Evolutionary conservation across 345 rosid species (phyloP), one percentile per base, ranked within the genome.

Genomic region (Ailanthus altissimus): DNA sequence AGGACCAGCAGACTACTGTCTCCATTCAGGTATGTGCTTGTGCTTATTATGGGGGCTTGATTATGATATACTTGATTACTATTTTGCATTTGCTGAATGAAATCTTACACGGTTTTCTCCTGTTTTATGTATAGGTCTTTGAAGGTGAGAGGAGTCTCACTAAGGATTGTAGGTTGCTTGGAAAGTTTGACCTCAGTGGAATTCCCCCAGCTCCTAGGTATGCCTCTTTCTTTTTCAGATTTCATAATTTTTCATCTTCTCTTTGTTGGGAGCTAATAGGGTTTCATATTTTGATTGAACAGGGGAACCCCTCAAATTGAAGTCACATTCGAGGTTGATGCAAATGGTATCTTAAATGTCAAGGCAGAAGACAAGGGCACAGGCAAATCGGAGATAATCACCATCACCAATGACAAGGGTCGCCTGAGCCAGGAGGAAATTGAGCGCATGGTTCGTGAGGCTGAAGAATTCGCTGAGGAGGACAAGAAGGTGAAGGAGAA

Each of bases 71-170:
- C 25, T 43, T 1, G 42, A 20, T n/a, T 32, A 51, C 8, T 7
- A n/a, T 9, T 20, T 28, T 47, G 21, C 28, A 9, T 56, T 18
- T 58, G 46, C 60, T 32, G 18, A 21, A 72, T 47, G 54, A 61
- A 38, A 66, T 71, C 38, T 56, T 68, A 81, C 56, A 45, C 13
- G 49, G 70, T 23, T 65, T 43, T 20, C 28, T 54, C 42, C 50
- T 71, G 61, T 47, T 51, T 58, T 50, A 59, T 79, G 26, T 49
- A 32, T 81, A 91, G 96, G 98, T 95, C 68, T 95, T 93, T 79
- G 99, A 95, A 85, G 99, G 99, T 71, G 98, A 95, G 85, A 87
- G 99, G 88, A 93, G 98, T 92, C 89, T 95, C 28, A 95, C 99
- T 74, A 95, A 95, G 80, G 99, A 95, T 75, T 88, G 93, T 66